phyloP scores from a whole-genome alignment of 768 basidiomycete species.

The Trametes villosa region DNA sequence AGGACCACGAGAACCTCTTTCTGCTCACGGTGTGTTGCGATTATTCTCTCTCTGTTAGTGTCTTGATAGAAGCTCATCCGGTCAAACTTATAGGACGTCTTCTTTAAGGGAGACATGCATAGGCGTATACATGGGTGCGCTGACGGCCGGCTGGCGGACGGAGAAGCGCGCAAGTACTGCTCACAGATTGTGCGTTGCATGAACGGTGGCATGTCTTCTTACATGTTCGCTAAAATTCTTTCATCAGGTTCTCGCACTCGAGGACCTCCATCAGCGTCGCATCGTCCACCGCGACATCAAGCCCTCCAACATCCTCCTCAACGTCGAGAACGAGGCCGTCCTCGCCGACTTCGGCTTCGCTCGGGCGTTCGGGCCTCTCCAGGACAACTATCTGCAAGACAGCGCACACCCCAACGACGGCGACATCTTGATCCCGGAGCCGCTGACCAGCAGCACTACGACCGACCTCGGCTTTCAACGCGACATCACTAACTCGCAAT shows the following conservation, averaged over 20 bases:
- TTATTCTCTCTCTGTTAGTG: neutral
- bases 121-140: neutral
- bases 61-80: neutral
- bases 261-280: slow-evolving; percentile 23
- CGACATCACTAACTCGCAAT: neutral
- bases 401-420: no score
- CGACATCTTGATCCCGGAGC: no score
- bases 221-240: neutral
- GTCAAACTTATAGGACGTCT: neutral
- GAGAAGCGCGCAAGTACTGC: slow-evolving; percentile 5
- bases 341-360: slow-evolving; percentile 33
- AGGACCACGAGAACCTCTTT: slow-evolving; percentile 17
- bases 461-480: no score
- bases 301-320: slow-evolving; percentile 32
- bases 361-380: slow-evolving; percentile 33
- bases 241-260: slow-evolving; percentile 21
- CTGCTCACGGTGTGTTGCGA: slow-evolving; percentile 8
- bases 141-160: neutral
- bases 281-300: slow-evolving; percentile 37
- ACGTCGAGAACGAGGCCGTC: slow-evolving; percentile 18
- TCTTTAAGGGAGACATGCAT: neutral
- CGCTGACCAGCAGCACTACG: no score
- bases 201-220: no score
- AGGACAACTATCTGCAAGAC: no score
- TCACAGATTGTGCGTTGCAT: slow-evolving; percentile 27